A percentile compares a stretch with the other conserved stretches of the same genome.
phyloP scores from a whole-genome alignment of 495 filamentous ascomycete genomes.

The Penicillium ochrochloron region DNA sequence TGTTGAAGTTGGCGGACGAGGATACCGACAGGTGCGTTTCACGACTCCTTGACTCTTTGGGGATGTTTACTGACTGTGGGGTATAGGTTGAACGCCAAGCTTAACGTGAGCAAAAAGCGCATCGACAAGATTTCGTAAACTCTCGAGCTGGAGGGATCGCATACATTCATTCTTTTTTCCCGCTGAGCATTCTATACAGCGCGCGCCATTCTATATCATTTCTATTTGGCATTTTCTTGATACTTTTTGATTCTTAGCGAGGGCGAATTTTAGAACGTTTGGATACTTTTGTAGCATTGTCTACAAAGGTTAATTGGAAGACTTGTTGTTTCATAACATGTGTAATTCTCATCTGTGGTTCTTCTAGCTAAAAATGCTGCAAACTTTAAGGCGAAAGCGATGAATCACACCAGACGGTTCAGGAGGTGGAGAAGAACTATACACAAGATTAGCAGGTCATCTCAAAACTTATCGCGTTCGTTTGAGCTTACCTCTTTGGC shows the following conservation, averaged over 20 bases:
- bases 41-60: neutral
- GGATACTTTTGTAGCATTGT: neutral
- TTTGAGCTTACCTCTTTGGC: conserved; percentile 59
- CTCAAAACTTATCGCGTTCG: neutral
- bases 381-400: neutral
- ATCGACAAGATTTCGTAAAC: conserved; percentile 71
- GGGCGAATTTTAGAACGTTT: conserved; percentile 13
- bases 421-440: conserved; percentile 41
- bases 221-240: conserved; percentile 18
- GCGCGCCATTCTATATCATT: neutral
- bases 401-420: conserved; percentile 3
- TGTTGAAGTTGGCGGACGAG: conserved; percentile 75
- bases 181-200: conserved; percentile 6
- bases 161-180: neutral
- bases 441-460: conserved; percentile 17
- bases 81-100: conserved; percentile 69
- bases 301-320: neutral
- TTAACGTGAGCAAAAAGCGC: conserved; percentile 80
- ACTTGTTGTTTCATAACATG: conserved; percentile 3
- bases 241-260: conserved; percentile 23
- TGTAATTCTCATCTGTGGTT: conserved; percentile 6
- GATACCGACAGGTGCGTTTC: conserved; percentile 66
- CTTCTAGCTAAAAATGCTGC: neutral
- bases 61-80: conserved; percentile 28
- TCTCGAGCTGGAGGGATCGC: neutral